Evolutionary conservation across 2,329 filamentous ascomycete genomes (phyloP).

Genomic region (Aspergillus costaricaensis): DNA sequence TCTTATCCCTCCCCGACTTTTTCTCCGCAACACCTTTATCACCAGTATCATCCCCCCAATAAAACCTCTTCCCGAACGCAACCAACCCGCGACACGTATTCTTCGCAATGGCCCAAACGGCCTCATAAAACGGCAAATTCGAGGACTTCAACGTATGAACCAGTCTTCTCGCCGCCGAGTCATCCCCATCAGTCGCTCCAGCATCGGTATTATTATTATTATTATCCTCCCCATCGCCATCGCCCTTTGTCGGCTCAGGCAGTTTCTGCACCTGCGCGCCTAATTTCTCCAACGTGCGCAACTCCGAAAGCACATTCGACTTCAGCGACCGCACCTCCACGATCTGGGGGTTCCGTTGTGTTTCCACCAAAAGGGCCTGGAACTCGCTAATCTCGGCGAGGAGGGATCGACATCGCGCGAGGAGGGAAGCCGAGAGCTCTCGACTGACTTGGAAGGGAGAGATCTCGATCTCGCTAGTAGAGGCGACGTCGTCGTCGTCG

Average conservation of each 20-base stretch:
- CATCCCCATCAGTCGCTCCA: conserved; percentile 13
- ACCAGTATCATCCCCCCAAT: conserved; percentile 41
- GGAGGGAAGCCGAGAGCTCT: conserved; percentile 34
- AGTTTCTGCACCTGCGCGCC: conserved; percentile 26
- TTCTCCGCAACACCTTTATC: conserved; percentile 25
- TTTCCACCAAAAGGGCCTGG: conserved; percentile 42
- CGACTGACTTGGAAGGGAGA: conserved; percentile 15
- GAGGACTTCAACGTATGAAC: conserved; percentile 64
- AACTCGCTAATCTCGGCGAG: conserved; percentile 51
- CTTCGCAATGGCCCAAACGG: conserved; percentile 65
- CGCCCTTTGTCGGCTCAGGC: conserved; percentile 11
- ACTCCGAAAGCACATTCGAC: conserved; percentile 50
- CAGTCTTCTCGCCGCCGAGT: conserved; percentile 34
- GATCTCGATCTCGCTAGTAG: background rate
- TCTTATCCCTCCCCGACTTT: conserved; percentile 42
- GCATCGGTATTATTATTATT: too few relatives aligned
- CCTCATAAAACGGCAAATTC: conserved; percentile 66
- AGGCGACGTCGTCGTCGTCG: background rate
- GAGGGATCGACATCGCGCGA: conserved; percentile 43
- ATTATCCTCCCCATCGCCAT: conserved; percentile 15
- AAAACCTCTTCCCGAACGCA: conserved; percentile 60
- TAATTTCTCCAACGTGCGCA: conserved; percentile 51
- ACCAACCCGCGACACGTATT: conserved; percentile 55
- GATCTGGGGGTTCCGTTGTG: conserved; percentile 47
- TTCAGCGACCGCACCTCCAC: conserved; percentile 55